A percentile compares a stretch with the other conserved stretches of the same genome.
These are phyloP conservation scores for Boletus sp. DNA, from an alignment of 1,284 basidiomycete genomes.

Conservation along the genomic window DNA sequence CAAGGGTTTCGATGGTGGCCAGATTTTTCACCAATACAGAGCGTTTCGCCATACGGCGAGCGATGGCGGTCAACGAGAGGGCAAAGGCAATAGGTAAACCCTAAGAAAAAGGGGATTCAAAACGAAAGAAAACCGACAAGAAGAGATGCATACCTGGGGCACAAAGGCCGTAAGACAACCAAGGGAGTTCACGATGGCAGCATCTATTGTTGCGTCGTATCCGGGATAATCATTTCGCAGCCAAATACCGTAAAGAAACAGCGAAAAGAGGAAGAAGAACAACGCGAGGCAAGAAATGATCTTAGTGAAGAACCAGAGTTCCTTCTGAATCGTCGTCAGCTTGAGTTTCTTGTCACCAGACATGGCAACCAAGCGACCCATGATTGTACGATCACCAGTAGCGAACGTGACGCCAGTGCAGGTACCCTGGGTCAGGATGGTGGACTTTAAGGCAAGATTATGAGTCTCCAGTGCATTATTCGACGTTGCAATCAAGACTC, in stretches of 20 bases:
- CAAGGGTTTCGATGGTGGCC: constrained; percentile 63
- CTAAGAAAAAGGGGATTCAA: constrained; percentile 11
- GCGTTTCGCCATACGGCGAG: constrained; percentile 51
- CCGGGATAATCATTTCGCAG: constrained; percentile 42
- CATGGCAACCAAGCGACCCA: constrained; percentile 61
- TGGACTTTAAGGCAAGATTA: constrained; percentile 61
- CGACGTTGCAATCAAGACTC: constrained; percentile 52
- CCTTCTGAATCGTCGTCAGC: constrained; percentile 51
- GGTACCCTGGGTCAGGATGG: constrained; percentile 56
- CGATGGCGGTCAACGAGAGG: constrained; percentile 53
- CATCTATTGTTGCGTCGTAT: constrained; percentile 41
- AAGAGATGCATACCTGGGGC: constrained; percentile 41
- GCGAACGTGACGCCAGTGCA: constrained; percentile 60
- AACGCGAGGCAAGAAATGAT: constrained; percentile 47
- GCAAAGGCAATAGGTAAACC: constrained; percentile 55
- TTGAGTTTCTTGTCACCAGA: constrained; percentile 53
- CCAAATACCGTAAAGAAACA: constrained; percentile 51
- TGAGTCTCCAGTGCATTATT: constrained; percentile 61
- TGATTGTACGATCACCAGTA: constrained; percentile 59
- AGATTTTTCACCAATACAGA: constrained; percentile 62
- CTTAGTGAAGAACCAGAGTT: constrained; percentile 53
- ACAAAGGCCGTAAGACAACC: constrained; percentile 53
- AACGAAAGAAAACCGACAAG: neutral
- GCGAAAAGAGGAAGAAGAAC: constrained; percentile 44
- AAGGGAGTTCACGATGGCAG: constrained; percentile 50